Conservation (phyloP, 495 filamentous ascomycete species). For the Hypoxylon subgilvum region DNA sequence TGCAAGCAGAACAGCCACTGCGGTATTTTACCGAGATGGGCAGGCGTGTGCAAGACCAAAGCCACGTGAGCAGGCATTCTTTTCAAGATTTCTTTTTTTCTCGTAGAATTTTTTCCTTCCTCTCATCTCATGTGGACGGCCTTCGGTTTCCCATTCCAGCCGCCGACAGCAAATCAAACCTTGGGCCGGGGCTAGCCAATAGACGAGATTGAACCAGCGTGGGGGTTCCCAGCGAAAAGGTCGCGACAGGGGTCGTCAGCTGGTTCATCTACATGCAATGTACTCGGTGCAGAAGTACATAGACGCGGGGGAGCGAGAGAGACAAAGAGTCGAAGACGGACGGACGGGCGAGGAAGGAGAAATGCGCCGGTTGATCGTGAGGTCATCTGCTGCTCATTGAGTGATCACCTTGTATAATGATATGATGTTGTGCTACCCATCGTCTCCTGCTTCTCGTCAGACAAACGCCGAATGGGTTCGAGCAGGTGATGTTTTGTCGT, state of each 20-base stretch:
- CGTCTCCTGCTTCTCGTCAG: conserved; percentile 26
- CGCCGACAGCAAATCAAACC: conserved; percentile 27
- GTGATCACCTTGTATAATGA: conserved; percentile 12
- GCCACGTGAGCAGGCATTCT: not conserved
- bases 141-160: conserved; percentile 38
- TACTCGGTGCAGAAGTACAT: not conserved
- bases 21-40: conserved; percentile 34
- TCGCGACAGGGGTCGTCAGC: conserved; percentile 35
- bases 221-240: conserved; percentile 26
- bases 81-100: conserved; percentile 6
- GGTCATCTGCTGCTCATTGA: conserved; percentile 29
- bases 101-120: conserved; percentile 2
- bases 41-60: conserved; percentile 4
- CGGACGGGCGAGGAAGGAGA: conserved; percentile 18
- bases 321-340: conserved; percentile 3
- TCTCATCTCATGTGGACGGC: conserved; percentile 9
- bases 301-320: conserved; percentile 21
- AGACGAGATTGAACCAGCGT: conserved; percentile 36
- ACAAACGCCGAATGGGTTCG: conserved; percentile 22
- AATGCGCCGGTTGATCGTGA: conserved; percentile 31
- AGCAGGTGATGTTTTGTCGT: conserved; percentile 27
- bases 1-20: conserved; percentile 34
- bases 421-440: conserved; percentile 30
- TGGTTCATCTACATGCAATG: conserved; percentile 12
- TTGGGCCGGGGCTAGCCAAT: conserved; percentile 27